Evolutionary conservation across 129 eudicot species (phyloP).

Genomic region (Flaveria trinervia): DNA sequence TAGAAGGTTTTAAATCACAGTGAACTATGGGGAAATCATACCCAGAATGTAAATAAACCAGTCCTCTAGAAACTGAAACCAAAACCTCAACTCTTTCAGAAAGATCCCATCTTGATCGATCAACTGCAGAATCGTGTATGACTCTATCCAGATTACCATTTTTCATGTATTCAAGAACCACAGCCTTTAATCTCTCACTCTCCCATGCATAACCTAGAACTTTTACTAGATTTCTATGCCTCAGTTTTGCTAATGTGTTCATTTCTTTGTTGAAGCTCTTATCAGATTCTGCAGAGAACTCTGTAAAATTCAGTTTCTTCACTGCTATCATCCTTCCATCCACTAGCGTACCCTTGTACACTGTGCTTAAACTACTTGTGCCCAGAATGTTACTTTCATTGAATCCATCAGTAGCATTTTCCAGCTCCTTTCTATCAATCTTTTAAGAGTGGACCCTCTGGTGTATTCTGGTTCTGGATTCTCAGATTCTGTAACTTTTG

Average conservation of each 20-base stretch:
- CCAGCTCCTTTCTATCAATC: constrained; percentile 61
- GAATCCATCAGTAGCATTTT: constrained; percentile 60
- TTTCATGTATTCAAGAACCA: constrained; percentile 89
- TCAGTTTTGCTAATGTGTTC: constrained; percentile 51
- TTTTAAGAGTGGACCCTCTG: constrained; percentile 40
- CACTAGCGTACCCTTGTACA: constrained; percentile 76
- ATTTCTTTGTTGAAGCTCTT: constrained; percentile 72
- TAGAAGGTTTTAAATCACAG: constrained; percentile 94
- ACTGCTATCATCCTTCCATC: constrained; percentile 68
- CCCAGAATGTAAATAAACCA: constrained; percentile 79
- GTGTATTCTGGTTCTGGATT: constrained; percentile 40
- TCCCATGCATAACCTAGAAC: constrained; percentile 91
- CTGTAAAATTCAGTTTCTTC: constrained; percentile 58
- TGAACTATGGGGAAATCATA: constrained; percentile 90
- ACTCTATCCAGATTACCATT: constrained; percentile 76
- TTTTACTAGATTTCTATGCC: constrained; percentile 87
- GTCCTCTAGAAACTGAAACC: constrained; percentile 64
- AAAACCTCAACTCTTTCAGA: constrained; percentile 54
- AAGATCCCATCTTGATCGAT: constrained; percentile 52
- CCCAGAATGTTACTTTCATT: constrained; percentile 61
- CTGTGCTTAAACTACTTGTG: constrained; percentile 69
- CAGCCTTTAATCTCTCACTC: constrained; percentile 66
- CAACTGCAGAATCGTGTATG: constrained; percentile 51
- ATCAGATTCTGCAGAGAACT: constrained; percentile 64
- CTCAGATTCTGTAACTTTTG: constrained; percentile 14